Conservation (phyloP, 345 rosid genomes). For the Nasturtium officinale region DNA sequence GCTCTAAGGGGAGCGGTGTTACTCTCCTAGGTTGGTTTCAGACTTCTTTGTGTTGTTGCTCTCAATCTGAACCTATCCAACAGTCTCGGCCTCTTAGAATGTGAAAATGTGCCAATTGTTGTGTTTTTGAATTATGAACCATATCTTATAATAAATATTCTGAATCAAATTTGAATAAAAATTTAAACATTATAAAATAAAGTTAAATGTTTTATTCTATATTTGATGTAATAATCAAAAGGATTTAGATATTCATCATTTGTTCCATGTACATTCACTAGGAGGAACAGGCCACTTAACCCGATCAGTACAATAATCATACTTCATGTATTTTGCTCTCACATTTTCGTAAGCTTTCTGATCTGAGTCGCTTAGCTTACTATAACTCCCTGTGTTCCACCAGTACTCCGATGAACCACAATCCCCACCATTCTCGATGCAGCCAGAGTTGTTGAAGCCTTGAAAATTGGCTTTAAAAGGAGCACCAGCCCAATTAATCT, state of each 20-base stretch:
- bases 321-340: background rate
- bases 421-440: background rate
- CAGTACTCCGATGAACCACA: background rate
- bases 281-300: background rate
- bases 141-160: no score
- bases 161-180: no score
- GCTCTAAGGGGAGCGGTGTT: no score
- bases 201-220: no score
- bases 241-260: background rate
- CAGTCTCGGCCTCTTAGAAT: no score
- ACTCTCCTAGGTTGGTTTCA: no score
- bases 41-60: no score
- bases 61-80: no score
- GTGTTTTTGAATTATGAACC: no score
- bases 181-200: no score
- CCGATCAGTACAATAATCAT: background rate
- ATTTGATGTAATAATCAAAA: no score
- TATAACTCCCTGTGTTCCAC: background rate
- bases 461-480: conserved; percentile 4
- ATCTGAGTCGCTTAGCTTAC: background rate
- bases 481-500: background rate
- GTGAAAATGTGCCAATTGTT: no score
- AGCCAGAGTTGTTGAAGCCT: background rate
- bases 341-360: background rate
- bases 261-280: background rate